phyloP scores from a whole-genome alignment of 345 rosid species.

The Laguncularia racemosa region DNA sequence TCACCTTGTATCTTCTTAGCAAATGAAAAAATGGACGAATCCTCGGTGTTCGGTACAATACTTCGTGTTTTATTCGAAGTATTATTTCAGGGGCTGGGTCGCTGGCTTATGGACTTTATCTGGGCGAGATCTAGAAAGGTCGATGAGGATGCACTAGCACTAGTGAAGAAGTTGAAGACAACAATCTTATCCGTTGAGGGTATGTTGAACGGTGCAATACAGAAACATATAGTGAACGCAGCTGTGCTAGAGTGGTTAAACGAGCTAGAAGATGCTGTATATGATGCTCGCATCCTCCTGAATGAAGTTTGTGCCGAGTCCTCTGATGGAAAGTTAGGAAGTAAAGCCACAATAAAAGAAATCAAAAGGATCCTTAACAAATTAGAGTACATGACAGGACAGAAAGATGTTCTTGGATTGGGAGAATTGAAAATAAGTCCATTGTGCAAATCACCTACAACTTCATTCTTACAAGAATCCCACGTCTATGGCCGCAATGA shows the following conservation, averaged over 20 bases:
- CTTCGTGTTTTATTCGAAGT: constrained; percentile 11
- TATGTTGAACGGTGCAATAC: constrained; percentile 11
- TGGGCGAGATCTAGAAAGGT: neutral
- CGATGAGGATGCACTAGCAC: neutral
- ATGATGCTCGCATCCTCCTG: no score
- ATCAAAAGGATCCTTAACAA: constrained; percentile 1
- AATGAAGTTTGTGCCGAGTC: neutral
- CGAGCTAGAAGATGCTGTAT: no score
- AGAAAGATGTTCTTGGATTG: constrained; percentile 12
- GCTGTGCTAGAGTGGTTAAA: constrained; percentile 9
- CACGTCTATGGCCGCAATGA: constrained; percentile 18
- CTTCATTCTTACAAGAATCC: constrained; percentile 15
- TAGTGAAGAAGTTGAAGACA: constrained; percentile 8
- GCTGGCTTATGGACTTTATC: neutral
- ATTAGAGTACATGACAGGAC: constrained; percentile 7
- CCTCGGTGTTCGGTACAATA: constrained; percentile 1
- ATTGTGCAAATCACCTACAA: neutral
- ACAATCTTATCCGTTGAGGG: constrained; percentile 2
- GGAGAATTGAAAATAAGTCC: neutral
- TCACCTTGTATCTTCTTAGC: no score
- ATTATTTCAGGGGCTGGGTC: constrained; percentile 7
- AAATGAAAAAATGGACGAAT: neutral
- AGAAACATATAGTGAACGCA: constrained; percentile 7
- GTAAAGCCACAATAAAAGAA: neutral
- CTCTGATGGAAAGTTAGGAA: neutral